phyloP scores from a whole-genome alignment of 495 filamentous ascomycete species.

The Immersiella caudata region DNA sequence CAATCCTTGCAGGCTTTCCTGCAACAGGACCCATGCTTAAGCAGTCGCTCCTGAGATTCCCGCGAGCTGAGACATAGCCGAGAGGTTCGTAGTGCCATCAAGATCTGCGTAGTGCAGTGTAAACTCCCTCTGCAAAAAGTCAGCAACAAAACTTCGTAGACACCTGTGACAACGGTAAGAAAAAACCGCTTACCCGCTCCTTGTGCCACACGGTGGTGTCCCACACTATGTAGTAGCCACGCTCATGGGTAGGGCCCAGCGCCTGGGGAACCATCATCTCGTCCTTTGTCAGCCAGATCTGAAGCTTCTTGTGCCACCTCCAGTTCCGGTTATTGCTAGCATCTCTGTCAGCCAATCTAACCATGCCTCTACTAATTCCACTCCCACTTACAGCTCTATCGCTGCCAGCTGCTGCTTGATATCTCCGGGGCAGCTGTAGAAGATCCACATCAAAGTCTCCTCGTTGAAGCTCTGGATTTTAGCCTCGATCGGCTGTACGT shows the following conservation, averaged over 20 bases:
- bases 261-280: conserved; percentile 69
- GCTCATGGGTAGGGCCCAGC: conserved; percentile 70
- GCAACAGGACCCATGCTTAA: background rate
- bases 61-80: background rate
- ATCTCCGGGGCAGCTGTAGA: conserved; percentile 86
- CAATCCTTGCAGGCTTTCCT: background rate
- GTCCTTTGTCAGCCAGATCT: conserved; percentile 91
- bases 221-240: conserved; percentile 88
- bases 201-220: conserved; percentile 83
- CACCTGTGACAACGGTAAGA: background rate
- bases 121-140: conserved; percentile 66
- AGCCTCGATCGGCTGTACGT: conserved; percentile 76
- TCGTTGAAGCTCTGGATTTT: conserved; percentile 84
- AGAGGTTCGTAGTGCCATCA: conserved; percentile 55
- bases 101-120: conserved; percentile 78
- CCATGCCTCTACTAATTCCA: background rate
- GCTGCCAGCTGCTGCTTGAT: conserved; percentile 84
- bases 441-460: conserved; percentile 92
- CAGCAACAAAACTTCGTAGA: background rate
- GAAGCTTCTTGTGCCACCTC: conserved; percentile 88
- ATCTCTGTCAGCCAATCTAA: conserved; percentile 14
- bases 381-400: conserved; percentile 66
- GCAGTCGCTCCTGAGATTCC: conserved; percentile 14
- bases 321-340: conserved; percentile 69
- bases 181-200: conserved; percentile 67